Evolutionary conservation across 1,284 basidiomycete species (phyloP), one percentile per base, ranked within the genome.

Genomic region (Ustilago nuda): DNA sequence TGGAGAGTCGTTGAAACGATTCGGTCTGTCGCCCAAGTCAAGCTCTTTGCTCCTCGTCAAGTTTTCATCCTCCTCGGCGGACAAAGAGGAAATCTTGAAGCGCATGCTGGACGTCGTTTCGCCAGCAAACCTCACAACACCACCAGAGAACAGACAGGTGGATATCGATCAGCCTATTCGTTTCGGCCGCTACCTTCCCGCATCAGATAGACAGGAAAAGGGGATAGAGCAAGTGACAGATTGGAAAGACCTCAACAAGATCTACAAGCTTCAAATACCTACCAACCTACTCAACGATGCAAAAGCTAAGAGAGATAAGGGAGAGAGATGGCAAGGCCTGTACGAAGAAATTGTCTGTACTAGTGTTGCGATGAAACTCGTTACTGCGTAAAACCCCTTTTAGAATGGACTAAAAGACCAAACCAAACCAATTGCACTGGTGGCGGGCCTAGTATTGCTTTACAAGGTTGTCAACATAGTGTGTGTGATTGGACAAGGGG

Each of bases 241-340:
- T 33, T 79, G 77, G 77, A 68, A 72, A 58, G 61, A 73, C 5
- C 67, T 79, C 63, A 76, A 76, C 65, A 73, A 70, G 56, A 58
- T 76, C 54, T 79, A 79, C 71, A 79, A 79, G 54, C 73, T 79
- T 13, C 57, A 62, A 19, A 71, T 76, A 36, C 68, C 69, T 5
- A 23, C 54, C 5, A 37, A 48, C 13, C 43, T 69, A 4, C 63
- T 76, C 46, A 35, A 33, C 35, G 4, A 35, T 19, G 6, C 59
- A 32, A 23, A 30, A 9, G 32, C 59, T 1, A 45, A 54, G 17
- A 35, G 23, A 9, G 36, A 19, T 17, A 52, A 59, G 13, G 37
- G 13, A 32, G 4, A 61, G 43, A 13, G 30, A 33, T 60, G 56
- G 58, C 53, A 65, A 35, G 13, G 48, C 4, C n/a, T 41, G 43